These are phyloP conservation scores for Epichloe hybrida DNA, from an alignment of 2,329 filamentous ascomycete genomes.

Conservation along the genomic window DNA sequence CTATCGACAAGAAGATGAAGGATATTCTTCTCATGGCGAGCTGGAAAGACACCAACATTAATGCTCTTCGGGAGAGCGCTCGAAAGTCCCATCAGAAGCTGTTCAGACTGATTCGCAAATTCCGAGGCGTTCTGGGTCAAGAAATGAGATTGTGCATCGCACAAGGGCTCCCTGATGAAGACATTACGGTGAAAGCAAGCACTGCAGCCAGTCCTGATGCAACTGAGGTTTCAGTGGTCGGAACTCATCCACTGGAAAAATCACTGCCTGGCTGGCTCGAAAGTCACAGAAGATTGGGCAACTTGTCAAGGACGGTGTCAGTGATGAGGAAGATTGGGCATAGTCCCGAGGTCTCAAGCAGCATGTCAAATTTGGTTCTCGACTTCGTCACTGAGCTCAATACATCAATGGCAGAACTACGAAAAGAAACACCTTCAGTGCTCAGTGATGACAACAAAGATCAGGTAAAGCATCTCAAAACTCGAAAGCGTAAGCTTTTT, in stretches of 20 bases:
- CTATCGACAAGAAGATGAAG: conserved; percentile 79
- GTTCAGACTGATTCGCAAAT: conserved; percentile 84
- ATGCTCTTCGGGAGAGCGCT: conserved; percentile 76
- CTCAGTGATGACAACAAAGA: conserved; percentile 80
- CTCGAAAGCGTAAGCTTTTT: conserved; percentile 78
- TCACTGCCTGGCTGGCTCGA: conserved; percentile 25
- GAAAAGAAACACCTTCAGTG: conserved; percentile 68
- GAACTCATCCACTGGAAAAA: conserved; percentile 11
- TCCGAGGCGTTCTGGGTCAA: conserved; percentile 64
- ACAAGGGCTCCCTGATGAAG: conserved; percentile 43
- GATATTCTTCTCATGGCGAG: conserved; percentile 87
- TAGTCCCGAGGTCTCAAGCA: conserved; percentile 35
- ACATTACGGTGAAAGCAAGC: conserved; percentile 9
- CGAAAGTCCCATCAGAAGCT: conserved; percentile 83
- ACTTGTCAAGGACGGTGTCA: conserved; percentile 54
- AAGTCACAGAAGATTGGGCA: conserved; percentile 53
- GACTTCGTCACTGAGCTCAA: conserved; percentile 57
- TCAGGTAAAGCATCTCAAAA: conserved; percentile 76
- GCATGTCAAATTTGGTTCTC: conserved; percentile 47
- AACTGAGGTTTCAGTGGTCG: conserved; percentile 6
- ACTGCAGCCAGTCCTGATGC: not conserved
- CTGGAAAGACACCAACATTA: conserved; percentile 97
- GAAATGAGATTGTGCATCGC: conserved; percentile 54
- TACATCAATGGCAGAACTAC: conserved; percentile 56
- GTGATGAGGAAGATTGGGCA: conserved; percentile 57